Conservation (phyloP, 225 moss, liverwort and hornwort genomes). For the Pseudoscleropodium purum region DNA sequence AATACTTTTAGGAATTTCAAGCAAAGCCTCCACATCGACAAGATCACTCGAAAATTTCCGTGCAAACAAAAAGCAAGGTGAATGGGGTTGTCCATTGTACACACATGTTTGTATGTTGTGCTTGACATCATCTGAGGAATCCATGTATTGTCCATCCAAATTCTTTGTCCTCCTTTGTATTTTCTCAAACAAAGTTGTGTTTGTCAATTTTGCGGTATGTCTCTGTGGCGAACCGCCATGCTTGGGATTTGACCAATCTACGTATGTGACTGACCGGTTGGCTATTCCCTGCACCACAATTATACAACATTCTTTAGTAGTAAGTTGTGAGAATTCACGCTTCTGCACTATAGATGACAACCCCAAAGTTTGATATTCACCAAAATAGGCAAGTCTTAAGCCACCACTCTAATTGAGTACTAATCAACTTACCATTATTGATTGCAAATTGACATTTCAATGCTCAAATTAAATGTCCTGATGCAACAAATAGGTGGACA, state of each 20-base stretch:
- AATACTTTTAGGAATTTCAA: not conserved
- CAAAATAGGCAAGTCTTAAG: not conserved
- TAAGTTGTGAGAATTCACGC: not conserved
- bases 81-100: slow-evolving; percentile 18
- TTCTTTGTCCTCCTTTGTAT: slow-evolving; percentile 31
- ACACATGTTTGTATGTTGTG: slow-evolving; percentile 5
- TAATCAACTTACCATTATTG: too few species aligned
- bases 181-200: not conserved
- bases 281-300: slow-evolving; percentile 21
- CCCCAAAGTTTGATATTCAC: too few species aligned
- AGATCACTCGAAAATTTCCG: slow-evolving; percentile 12
- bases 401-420: too few species aligned
- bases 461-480: not conserved
- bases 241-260: slow-evolving; percentile 8
- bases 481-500: not conserved
- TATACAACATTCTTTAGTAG: not conserved
- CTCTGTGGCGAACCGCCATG: not conserved
- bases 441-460: not conserved
- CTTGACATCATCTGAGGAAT: slow-evolving; percentile 4
- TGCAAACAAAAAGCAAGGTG: slow-evolving; percentile 37
- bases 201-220: not conserved
- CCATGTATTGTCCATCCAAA: slow-evolving; percentile 35
- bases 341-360: not conserved
- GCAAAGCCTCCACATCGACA: not conserved
- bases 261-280: slow-evolving; percentile 29